Conservation (phyloP, 2,329 filamentous ascomycete genomes). For the Exutisphaerella laricina region DNA sequence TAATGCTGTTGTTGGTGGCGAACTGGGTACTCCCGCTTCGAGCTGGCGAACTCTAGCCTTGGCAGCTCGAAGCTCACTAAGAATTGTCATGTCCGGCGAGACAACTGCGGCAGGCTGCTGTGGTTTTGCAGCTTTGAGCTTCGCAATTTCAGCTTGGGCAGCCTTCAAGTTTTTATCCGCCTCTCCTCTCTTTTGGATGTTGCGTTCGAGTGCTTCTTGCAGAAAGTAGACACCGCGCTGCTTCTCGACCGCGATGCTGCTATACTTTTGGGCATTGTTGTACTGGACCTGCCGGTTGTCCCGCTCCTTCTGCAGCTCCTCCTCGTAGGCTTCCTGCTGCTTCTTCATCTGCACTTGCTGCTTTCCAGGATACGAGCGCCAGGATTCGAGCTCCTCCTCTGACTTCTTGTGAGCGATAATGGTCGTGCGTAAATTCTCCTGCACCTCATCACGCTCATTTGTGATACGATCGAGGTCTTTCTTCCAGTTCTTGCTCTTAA, state of each 20-base stretch:
- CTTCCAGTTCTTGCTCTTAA: neutral
- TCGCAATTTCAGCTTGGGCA: too few relatives aligned
- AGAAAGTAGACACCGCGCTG: neutral
- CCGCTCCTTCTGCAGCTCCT: neutral
- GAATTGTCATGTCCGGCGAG: too few relatives aligned
- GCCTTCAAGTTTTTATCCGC: too few relatives aligned
- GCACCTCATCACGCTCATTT: neutral
- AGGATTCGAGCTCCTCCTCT: neutral
- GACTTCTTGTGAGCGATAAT: neutral
- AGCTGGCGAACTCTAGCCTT: too few relatives aligned
- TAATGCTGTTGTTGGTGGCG: too few relatives aligned
- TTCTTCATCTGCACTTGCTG: neutral
- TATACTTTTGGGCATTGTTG: neutral
- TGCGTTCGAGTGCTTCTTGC: neutral
- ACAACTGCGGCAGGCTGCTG: too few relatives aligned
- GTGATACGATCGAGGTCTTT: neutral
- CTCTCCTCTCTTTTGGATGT: too few relatives aligned
- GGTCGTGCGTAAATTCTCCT: constrained; percentile 3
- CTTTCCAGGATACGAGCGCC: neutral
- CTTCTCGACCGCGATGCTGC: neutral
- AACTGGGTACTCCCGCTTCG: too few relatives aligned
- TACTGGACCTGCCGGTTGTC: neutral
- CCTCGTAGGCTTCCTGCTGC: neutral
- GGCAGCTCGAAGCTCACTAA: too few relatives aligned
- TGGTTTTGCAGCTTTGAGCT: neutral